Conservation (phyloP, 805 yeast genomes). For the Metschnikowia gelsemii region DNA sequence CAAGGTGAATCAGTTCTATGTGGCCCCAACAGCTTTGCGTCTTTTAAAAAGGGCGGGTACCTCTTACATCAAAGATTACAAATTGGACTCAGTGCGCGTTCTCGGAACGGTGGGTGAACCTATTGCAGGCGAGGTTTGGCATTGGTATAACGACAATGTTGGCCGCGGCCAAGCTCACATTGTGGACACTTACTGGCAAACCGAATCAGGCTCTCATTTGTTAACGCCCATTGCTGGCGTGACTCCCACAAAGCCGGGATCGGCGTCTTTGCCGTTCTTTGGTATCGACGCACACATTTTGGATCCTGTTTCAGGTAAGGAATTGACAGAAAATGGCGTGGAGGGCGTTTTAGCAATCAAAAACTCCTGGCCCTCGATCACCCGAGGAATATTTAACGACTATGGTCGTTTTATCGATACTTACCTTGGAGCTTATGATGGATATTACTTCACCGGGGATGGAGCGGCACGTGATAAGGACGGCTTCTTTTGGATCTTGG, state of each 20-base stretch:
- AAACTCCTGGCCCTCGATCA: constrained; percentile 97
- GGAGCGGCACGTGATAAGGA: constrained; percentile 98
- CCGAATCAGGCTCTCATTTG: constrained; percentile 95
- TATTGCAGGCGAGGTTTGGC: constrained; percentile 97
- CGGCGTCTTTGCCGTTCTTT: constrained; percentile 95
- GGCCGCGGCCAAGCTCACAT: constrained; percentile 89
- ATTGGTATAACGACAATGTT: constrained; percentile 92
- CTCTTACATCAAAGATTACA: constrained; percentile 73
- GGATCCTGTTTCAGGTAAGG: constrained; percentile 90
- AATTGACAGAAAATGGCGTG: constrained; percentile 80
- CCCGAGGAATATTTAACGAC: constrained; percentile 90
- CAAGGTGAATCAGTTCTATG: constrained; percentile 93
- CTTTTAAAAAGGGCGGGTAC: constrained; percentile 88
- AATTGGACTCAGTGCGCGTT: constrained; percentile 82
- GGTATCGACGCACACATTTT: constrained; percentile 89
- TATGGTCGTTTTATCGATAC: constrained; percentile 87
- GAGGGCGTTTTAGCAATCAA: constrained; percentile 94
- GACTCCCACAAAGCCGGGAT: constrained; percentile 94
- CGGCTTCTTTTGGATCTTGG: constrained; percentile 96
- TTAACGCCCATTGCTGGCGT: constrained; percentile 94
- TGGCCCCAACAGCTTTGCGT: constrained; percentile 97
- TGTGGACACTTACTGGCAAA: constrained; percentile 98
- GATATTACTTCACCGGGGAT: constrained; percentile 94
- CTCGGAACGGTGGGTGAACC: constrained; percentile 99
- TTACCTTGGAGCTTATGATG: constrained; percentile 89